These are phyloP conservation scores for Aureobasidium sp. DNA, from an alignment of 2,329 filamentous ascomycete species.

Conservation along the genomic window DNA sequence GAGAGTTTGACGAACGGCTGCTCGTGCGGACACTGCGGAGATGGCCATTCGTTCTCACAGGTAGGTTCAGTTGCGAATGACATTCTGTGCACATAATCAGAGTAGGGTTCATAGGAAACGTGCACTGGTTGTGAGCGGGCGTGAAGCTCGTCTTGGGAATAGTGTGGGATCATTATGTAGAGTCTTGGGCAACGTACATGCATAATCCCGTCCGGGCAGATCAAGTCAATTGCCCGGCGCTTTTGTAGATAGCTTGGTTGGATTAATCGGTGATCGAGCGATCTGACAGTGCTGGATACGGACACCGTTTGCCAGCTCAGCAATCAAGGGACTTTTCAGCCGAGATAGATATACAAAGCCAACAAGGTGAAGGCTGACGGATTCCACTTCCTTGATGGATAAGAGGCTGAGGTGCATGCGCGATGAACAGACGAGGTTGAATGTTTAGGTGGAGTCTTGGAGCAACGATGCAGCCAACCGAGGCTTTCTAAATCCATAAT, in stretches of 20 bases:
- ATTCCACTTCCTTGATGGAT: neutral
- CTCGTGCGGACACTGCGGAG: neutral
- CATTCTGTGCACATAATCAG: neutral
- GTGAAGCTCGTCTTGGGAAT: neutral
- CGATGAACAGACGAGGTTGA: neutral
- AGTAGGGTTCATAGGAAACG: neutral
- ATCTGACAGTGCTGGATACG: neutral
- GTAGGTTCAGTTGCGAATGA: neutral
- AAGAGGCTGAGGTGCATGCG: neutral
- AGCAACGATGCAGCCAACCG: neutral
- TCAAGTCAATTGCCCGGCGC: conserved; percentile 3
- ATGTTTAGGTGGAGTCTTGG: neutral
- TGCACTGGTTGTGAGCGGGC: neutral
- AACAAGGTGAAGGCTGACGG: neutral
- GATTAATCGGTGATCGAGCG: neutral
- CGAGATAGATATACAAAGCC: neutral
- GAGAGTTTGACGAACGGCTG: neutral
- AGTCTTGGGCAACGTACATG: neutral
- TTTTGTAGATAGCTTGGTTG: neutral
- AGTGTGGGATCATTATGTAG: conserved; percentile 2
- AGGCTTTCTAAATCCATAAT: neutral
- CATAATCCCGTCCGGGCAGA: conserved; percentile 9
- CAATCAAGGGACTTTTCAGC: neutral
- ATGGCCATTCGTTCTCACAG: neutral
- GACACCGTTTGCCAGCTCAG: neutral